A percentile compares a stretch with the other conserved stretches of the same genome.
Conservation (phyloP, 345 rosid genomes). For the Citrus medica region DNA sequence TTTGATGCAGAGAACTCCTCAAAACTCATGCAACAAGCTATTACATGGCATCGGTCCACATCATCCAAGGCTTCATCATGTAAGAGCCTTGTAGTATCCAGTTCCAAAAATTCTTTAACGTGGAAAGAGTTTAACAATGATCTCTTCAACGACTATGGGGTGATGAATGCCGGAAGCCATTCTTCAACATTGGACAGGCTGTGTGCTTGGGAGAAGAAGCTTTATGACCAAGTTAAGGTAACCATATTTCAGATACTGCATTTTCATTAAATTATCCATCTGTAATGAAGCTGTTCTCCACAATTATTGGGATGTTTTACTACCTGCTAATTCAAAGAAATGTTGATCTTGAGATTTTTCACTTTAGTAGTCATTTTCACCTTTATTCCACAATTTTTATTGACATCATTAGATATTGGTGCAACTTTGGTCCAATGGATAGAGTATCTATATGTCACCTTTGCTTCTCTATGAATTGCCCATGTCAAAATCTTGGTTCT, state of each 20-base stretch:
- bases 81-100: slow-evolving; percentile 63
- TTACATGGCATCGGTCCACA: slow-evolving; percentile 57
- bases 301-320: not conserved
- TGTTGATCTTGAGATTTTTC: not conserved
- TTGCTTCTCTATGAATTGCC: not conserved
- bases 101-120: slow-evolving; percentile 41
- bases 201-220: slow-evolving; percentile 84
- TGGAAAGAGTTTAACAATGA: slow-evolving; percentile 61
- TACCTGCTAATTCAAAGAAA: not conserved
- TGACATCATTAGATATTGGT: no score
- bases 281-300: not conserved
- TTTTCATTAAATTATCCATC: not conserved
- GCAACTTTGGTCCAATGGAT: no score
- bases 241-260: not conserved
- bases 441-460: no score
- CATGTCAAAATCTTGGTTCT: not conserved
- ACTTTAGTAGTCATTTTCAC: not conserved
- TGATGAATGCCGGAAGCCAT: slow-evolving; percentile 79
- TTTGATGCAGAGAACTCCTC: slow-evolving; percentile 51
- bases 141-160: slow-evolving; percentile 61
- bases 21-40: slow-evolving; percentile 52
- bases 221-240: slow-evolving; percentile 72
- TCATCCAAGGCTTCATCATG: slow-evolving; percentile 52
- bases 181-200: slow-evolving; percentile 56
- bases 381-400: no score